Percentiles rank a stretch among this genome's conserved stretches.
These are phyloP conservation scores for Zygotorulaspora mrakii DNA, from an alignment of 1,139 yeast species.

Conservation along the genomic window DNA sequence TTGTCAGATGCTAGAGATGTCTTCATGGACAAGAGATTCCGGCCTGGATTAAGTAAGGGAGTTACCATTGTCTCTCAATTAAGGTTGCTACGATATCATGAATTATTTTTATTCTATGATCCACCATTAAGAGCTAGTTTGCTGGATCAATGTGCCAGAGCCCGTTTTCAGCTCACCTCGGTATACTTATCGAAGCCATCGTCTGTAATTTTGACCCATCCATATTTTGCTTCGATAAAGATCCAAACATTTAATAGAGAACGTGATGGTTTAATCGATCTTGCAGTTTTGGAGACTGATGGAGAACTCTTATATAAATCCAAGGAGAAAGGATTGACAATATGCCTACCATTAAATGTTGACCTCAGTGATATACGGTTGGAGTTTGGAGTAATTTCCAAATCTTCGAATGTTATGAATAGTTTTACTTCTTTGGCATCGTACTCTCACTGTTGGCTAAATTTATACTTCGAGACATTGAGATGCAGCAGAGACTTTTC, in stretches of 20 bases:
- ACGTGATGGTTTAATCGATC: slow-evolving; percentile 19
- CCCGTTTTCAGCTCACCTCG: slow-evolving; percentile 19
- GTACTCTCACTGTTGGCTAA: slow-evolving; percentile 40
- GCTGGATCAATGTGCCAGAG: slow-evolving; percentile 10
- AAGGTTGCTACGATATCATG: slow-evolving; percentile 62
- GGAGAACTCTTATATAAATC: slow-evolving; percentile 9
- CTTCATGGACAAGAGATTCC: slow-evolving; percentile 61
- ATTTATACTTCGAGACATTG: slow-evolving; percentile 35
- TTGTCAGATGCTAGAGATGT: slow-evolving; percentile 46
- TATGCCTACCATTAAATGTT: slow-evolving; percentile 12
- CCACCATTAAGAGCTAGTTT: slow-evolving; percentile 13
- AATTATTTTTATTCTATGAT: slow-evolving; percentile 34
- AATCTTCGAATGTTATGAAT: slow-evolving; percentile 17
- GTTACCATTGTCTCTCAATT: slow-evolving; percentile 69
- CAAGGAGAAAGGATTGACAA: slow-evolving; percentile 7
- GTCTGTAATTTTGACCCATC: slow-evolving; percentile 15
- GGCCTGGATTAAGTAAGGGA: slow-evolving; percentile 55
- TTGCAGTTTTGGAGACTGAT: slow-evolving; percentile 16
- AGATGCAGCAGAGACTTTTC: slow-evolving; percentile 18
- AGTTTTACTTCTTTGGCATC: slow-evolving; percentile 25
- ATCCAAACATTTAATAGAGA: slow-evolving; percentile 26
- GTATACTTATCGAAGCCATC: slow-evolving; percentile 23
- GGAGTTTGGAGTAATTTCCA: slow-evolving; percentile 24
- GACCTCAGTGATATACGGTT: slow-evolving; percentile 26
- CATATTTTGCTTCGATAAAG: slow-evolving; percentile 22